Conservation (phyloP, 495 filamentous ascomycete genomes). For the Parmelia sp. region DNA sequence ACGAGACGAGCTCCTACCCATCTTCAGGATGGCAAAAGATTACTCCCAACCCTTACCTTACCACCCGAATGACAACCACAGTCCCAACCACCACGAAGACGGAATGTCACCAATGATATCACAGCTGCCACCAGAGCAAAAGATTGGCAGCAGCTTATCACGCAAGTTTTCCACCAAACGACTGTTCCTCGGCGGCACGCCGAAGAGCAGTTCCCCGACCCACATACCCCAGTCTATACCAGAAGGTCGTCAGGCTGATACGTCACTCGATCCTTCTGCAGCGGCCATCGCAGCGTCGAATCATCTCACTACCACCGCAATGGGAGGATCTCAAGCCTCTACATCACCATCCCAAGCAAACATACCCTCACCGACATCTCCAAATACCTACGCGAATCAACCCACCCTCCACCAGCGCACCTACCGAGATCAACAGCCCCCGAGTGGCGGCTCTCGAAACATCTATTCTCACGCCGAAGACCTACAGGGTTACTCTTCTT, state of each 20-base stretch:
- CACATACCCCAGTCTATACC: conserved; percentile 55
- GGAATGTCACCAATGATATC: conserved; percentile 38
- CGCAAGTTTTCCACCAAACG: conserved; percentile 88
- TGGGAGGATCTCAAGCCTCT: conserved; percentile 63
- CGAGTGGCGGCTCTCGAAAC: conserved; percentile 31
- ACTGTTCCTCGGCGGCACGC: conserved; percentile 71
- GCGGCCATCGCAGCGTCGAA: conserved; percentile 67
- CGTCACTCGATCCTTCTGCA: conserved; percentile 53
- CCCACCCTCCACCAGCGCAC: conserved; percentile 44
- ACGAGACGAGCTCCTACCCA: conserved; percentile 83
- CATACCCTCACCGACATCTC: conserved; percentile 81
- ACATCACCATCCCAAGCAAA: conserved; percentile 35
- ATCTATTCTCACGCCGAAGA: conserved; percentile 44
- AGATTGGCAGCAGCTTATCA: conserved; percentile 50
- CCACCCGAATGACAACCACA: conserved; percentile 27
- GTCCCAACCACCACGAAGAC: conserved; percentile 35
- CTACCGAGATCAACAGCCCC: conserved; percentile 29
- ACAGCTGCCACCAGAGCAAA: conserved; percentile 30
- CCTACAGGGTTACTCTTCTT: conserved; percentile 29
- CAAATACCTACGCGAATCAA: conserved; percentile 48
- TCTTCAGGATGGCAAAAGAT: conserved; percentile 84
- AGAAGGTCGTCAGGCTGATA: conserved; percentile 50
- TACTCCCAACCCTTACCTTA: conserved; percentile 76
- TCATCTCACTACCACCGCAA: conserved; percentile 65
- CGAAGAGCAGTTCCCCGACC: conserved; percentile 78